Conservation (phyloP, 2,329 filamentous ascomycete species). For the Paecilomyces formosus region DNA sequence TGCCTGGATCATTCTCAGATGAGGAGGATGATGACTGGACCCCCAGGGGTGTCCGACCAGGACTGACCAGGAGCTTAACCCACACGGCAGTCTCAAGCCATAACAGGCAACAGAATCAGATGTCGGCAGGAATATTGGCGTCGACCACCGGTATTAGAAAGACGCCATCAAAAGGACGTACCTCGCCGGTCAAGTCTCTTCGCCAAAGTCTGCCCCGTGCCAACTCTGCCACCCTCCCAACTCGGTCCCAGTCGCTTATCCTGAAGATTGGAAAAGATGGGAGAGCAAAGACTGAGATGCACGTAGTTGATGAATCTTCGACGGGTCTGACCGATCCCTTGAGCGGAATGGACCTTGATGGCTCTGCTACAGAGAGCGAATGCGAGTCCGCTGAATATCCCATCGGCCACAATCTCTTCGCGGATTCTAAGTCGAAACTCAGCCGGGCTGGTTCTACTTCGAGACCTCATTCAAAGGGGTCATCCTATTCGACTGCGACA, state of each 20-base stretch:
- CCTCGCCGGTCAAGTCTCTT: slow-evolving; percentile 33
- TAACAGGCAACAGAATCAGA: slow-evolving; percentile 21
- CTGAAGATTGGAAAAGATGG: slow-evolving; percentile 43
- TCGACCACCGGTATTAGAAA: slow-evolving; percentile 31
- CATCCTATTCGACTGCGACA: slow-evolving; percentile 31
- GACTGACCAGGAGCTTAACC: slow-evolving; percentile 33
- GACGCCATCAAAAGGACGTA: slow-evolving; percentile 35
- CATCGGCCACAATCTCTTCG: slow-evolving; percentile 29
- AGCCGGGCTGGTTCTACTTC: slow-evolving; percentile 28
- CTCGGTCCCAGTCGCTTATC: slow-evolving; percentile 35
- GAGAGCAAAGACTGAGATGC: slow-evolving; percentile 40
- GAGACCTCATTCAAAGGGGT: slow-evolving; percentile 36
- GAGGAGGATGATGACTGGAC: slow-evolving; percentile 28
- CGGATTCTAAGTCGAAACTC: slow-evolving; percentile 19
- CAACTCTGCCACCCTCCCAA: slow-evolving; percentile 22
- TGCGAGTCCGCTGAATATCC: slow-evolving; percentile 33
- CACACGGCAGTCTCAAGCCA: slow-evolving; percentile 26
- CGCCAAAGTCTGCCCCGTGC: slow-evolving; percentile 25
- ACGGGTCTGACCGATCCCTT: slow-evolving; percentile 27
- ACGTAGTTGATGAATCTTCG: slow-evolving; percentile 23
- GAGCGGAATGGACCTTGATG: slow-evolving; percentile 33
- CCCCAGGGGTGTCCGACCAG: slow-evolving; percentile 25
- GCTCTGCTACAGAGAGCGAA: slow-evolving; percentile 36
- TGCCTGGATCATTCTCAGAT: slow-evolving; percentile 18
- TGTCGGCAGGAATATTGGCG: slow-evolving; percentile 21